phyloP scores from a whole-genome alignment of 257 asterid species.

The Solanum medicagineum region DNA sequence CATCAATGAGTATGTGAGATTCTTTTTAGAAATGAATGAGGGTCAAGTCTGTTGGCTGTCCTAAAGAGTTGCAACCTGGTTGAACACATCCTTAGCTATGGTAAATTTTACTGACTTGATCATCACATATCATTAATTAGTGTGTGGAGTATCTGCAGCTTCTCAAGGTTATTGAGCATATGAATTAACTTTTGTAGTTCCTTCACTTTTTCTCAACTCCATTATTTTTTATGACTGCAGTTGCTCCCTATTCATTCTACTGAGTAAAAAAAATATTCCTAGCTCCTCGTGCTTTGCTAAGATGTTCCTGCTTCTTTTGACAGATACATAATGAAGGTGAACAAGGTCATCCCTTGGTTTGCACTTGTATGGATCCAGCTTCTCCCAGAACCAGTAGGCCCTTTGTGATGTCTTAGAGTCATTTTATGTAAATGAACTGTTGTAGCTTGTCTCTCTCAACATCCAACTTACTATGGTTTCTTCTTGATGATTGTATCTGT shows the following conservation, averaged over 20 bases:
- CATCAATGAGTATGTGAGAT: background rate
- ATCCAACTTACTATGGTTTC: background rate
- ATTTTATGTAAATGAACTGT: slow-evolving; percentile 10
- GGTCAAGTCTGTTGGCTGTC: background rate
- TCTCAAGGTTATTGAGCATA: background rate
- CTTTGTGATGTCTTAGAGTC: slow-evolving; percentile 8
- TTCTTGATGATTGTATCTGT: background rate
- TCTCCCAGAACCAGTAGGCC: background rate
- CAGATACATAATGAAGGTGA: background rate
- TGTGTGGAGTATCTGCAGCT: background rate
- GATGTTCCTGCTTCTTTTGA: background rate
- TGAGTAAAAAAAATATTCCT: background rate
- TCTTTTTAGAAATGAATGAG: background rate
- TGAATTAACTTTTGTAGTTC: background rate
- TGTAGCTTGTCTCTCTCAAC: background rate
- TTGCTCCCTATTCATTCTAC: background rate
- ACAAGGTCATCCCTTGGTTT: background rate
- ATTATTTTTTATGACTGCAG: background rate
- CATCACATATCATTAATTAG: background rate
- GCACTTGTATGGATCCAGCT: background rate
- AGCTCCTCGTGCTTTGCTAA: background rate
- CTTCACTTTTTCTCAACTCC: background rate
- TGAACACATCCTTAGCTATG: background rate
- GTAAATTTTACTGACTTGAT: background rate
- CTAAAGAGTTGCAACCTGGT: background rate